These are phyloP conservation scores for Zanthoxylum bungeanum DNA, from an alignment of 345 rosid genomes.

Conservation along the genomic window DNA sequence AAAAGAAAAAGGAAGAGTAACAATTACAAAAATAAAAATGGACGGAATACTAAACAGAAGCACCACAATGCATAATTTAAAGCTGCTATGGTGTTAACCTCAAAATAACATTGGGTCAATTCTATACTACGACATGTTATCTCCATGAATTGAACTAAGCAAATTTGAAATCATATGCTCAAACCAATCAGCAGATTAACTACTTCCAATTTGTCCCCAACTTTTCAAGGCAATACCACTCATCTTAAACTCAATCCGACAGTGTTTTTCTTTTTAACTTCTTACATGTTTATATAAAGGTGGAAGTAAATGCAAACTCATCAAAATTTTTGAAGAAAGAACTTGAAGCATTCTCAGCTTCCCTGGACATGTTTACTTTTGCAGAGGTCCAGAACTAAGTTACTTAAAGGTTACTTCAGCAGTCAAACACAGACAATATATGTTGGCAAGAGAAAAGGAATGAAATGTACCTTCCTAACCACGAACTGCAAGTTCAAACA, in stretches of 20 bases:
- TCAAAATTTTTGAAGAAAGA: not conserved
- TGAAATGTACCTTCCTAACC: slow-evolving; percentile 21
- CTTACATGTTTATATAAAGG: not conserved
- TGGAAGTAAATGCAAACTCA: not conserved
- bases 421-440: too few species aligned
- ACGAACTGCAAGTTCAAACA: slow-evolving; percentile 15
- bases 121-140: not conserved
- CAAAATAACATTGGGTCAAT: not conserved
- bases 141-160: not conserved
- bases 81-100: too few species aligned
- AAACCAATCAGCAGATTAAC: not conserved
- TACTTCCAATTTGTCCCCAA: not conserved
- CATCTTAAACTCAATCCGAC: not conserved
- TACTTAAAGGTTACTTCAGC: not conserved
- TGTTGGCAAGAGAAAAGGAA: slow-evolving; percentile 2
- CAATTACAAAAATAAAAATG: not conserved
- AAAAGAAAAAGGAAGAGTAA: slow-evolving; percentile 11
- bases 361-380: not conserved
- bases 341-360: slow-evolving; percentile 2
- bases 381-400: not conserved
- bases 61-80: too few species aligned
- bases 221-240: not conserved
- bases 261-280: not conserved
- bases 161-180: not conserved
- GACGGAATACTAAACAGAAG: not conserved